Base-by-base conservation (phyloP, 1,139 yeast species). In the Saccharomyces hybrid region DNA sequence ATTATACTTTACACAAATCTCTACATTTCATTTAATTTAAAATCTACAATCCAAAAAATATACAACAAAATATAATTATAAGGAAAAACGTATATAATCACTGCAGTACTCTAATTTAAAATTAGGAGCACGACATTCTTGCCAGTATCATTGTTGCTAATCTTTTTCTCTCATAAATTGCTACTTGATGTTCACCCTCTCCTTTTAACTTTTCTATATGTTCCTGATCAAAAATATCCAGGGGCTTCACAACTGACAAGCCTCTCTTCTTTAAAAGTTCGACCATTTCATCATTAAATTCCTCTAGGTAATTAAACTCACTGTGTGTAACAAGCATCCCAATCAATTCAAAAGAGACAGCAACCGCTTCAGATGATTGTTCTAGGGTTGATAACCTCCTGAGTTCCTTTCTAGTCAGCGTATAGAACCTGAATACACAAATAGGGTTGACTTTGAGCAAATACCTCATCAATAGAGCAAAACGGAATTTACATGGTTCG, bases 401-500 rank as follows among this genome's bases (percentile, higher is more conserved):
- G 52, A 83, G 64, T 4, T 75, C 72, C 1, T 67, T 64, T 54
- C 74, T 73, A 9, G 81, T 64, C n/a, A 78, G 69, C 55, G 75
- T 76, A 59, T 76, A 81, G 8, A 79, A 70, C 55, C 71, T 70
- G 59, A 76, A 70, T 11, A 79, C 76, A 34, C 73, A 57, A 11
- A 66, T 66, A 28, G 74, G 75, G 53, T 71, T 68, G 47, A 63
- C 57, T 46, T 68, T 65, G 50, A 79, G 74, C 54, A 82, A 63
- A 57, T 76, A 70, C 54, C 73, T 70, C 64, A 79, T 71, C 16
- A 85, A 66, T 13, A 75, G 71, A 52, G 86, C 70, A 60, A 83
- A 85, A 51, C 84, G 77, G 11, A 75, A 63, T 53, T 78, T 82
- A 57, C 82, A 74, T 2, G 75, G 71, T 51, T 81, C 84, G 59